These are phyloP conservation scores for Elsinoe fawcettii DNA, from an alignment of 2,329 filamentous ascomycete species.

Conservation along the genomic window DNA sequence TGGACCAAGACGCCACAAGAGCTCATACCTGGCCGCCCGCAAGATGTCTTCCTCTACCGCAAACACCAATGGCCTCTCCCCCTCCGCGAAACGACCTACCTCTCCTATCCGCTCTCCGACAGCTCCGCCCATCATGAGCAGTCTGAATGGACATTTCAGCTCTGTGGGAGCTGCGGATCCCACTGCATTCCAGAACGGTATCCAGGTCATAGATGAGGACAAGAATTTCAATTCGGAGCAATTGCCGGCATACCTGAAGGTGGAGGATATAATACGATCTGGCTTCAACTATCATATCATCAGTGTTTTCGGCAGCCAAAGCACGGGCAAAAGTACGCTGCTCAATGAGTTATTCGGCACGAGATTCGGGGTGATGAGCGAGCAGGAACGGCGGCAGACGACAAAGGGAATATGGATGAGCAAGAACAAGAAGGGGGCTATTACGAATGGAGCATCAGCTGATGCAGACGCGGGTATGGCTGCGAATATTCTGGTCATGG, in stretches of 20 bases:
- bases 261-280: constrained; percentile 71
- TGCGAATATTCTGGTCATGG: constrained; percentile 98
- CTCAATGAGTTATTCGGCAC: constrained; percentile 95
- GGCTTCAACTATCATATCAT: constrained; percentile 99
- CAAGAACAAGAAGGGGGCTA: constrained; percentile 67
- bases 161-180: constrained; percentile 54
- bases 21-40: background rate
- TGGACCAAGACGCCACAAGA: constrained; percentile 5
- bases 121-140: constrained; percentile 30
- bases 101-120: constrained; percentile 22
- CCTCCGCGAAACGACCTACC: constrained; percentile 11
- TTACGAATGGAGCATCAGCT: constrained; percentile 27
- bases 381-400: constrained; percentile 86
- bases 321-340: constrained; percentile 94
- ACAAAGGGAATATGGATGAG: constrained; percentile 99
- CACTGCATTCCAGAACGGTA: constrained; percentile 77
- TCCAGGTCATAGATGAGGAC: constrained; percentile 93
- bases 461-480: constrained; percentile 58
- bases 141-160: constrained; percentile 76
- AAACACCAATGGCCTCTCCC: background rate
- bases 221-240: constrained; percentile 90
- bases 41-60: background rate
- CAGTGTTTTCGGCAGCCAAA: constrained; percentile 97
- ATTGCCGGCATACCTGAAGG: constrained; percentile 71
- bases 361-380: constrained; percentile 95